Conservation (phyloP, 768 basidiomycete genomes). For the Nidularia pulvinata region DNA sequence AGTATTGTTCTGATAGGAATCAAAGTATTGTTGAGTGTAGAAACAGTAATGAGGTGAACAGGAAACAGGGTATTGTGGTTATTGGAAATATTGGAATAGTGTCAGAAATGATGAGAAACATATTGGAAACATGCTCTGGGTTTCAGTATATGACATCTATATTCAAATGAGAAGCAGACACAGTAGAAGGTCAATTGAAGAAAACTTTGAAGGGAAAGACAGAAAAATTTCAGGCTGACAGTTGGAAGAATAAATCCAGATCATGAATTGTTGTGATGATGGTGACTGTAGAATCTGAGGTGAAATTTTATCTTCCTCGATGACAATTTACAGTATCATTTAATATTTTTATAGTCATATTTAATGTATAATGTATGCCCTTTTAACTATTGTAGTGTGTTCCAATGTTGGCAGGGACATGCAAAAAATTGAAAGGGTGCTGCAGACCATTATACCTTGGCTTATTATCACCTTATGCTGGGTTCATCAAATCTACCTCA, state of each 20-base stretch:
- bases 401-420: slow-evolving; percentile 17
- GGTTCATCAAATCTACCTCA: slow-evolving; percentile 26
- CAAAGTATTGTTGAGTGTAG: no score
- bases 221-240: slow-evolving; percentile 19
- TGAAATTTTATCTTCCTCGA: slow-evolving; percentile 6
- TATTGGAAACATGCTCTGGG: slow-evolving; percentile 15
- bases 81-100: no score
- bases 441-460: slow-evolving; percentile 2
- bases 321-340: not conserved
- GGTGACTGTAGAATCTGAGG: slow-evolving; percentile 17
- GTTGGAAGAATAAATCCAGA: slow-evolving; percentile 25
- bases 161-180: slow-evolving; percentile 6
- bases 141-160: slow-evolving; percentile 10
- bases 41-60: no score
- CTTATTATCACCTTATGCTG: slow-evolving; percentile 17
- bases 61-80: no score
- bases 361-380: slow-evolving; percentile 8
- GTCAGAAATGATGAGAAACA: slow-evolving; percentile 11
- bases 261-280: slow-evolving; percentile 16
- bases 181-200: slow-evolving; percentile 6
- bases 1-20: no score
- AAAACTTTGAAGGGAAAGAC: slow-evolving; percentile 6
- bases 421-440: slow-evolving; percentile 10
- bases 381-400: slow-evolving; percentile 9
- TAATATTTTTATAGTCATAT: slow-evolving; percentile 7